Evolutionary conservation across 495 filamentous ascomycete genomes (phyloP), one percentile per base, ranked within the genome.

Genomic region (Cercophora scortea): DNA sequence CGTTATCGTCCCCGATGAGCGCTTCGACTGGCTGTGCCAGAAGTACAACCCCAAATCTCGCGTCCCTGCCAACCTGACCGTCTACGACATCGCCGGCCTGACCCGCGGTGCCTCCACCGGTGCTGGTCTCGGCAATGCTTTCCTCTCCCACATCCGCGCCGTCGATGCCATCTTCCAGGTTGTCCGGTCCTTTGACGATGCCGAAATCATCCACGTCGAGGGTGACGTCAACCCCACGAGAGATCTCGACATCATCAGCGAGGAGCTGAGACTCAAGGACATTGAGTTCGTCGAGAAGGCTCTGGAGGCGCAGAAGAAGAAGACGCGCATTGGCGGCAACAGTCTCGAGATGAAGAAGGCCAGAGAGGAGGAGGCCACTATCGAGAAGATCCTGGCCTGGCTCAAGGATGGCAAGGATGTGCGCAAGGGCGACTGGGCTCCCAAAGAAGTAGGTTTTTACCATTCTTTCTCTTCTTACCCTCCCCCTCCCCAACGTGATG

Each of bases 151-250:
- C 69, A 99, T 99, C 62, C 89, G 94, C 64, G 94, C 93, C 49
- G 94, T 99, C 74, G 94, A 99, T 76, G 94, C 94, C 68, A 96
- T 99, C 74, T 99, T 96, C 80, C 91, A 97, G 76, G 94, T 99
- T 41, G 94, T 99, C 38, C 85, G 94, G 59, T 95, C 88, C 75
- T 99, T 99, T 73, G 94, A 99, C 66, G 94, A 99, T 76, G 93
- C 92, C 40, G 94, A 99, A 71, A 97, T 99, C 67, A 97, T 96
- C 67, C 94, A 99, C 78, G 88, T 99, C 61, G 94, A 99, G 78
- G 94, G 94, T 61, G 94, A 97, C 66, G 94, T 97, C 56, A 85
- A 99, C 69, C 94, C 94, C 34, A 78, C 86, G 50, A 86, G 94
- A 62, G 94, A 99, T 77, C 70, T 99, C 59, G 84, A 83, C 57